Base-by-base conservation (phyloP, 139 green algal species). In the Gonium pectorale region DNA sequence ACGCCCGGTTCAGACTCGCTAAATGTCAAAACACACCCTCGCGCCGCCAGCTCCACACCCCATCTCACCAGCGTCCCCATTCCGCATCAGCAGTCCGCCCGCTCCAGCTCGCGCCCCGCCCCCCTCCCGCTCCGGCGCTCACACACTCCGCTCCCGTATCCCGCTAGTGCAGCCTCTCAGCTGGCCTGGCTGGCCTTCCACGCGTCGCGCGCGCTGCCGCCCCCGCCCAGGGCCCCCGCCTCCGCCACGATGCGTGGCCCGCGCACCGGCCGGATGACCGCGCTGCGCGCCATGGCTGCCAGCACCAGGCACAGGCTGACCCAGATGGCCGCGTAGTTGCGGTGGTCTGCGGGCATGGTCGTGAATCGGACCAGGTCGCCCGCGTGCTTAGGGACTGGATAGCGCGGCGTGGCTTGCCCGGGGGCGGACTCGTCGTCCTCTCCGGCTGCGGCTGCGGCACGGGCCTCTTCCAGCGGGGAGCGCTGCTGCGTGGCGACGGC, bases 291-390 rank as follows among this genome's bases (percentile, higher is more conserved):
- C 80, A 89, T 88, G 9, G 72, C 8, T 0, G 49, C 88, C 46
- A 91, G 75, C 38, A 24, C 62, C 26, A 91, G 35, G 22, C 49
- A 86, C 74, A 91, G 67, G 21, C 54, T 67, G 31, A 5, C 69
- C 88, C 88, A 91, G 40, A 85, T 87, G 38, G 66, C 43, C 0
- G 73, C 74, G 59, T 91, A 91, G n/a, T 86, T 81, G 26, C 75
- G 43, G 56, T 91, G 88, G 75, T 91, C 88, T 5, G 35, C 22
- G 0, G 86, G 86, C 86, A 90, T 90, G 38, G 79, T 86, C 44
- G 52, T 87, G 71, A 93, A 93, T 19, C 80, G 70, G 31, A 95
- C 52, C 21, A 97, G 81, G 63, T 97, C 94, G 8, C 73, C 66
- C 11, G 73, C 63, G 24, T 81, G 82, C 74, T 93, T 93, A 26